Conservation (phyloP, 306 rosid species). For the Biancaea sappan region DNA sequence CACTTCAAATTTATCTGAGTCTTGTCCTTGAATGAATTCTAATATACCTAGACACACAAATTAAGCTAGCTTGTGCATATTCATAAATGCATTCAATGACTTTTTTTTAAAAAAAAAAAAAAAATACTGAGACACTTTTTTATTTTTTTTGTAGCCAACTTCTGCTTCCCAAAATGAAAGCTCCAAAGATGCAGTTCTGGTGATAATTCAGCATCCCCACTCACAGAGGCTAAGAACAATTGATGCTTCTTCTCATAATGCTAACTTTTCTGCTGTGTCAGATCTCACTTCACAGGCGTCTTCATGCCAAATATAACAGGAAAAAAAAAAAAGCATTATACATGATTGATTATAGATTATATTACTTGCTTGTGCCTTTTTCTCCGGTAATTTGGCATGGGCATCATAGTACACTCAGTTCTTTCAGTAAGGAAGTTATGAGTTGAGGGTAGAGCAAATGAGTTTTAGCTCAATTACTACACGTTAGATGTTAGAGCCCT, state of each 20-base stretch:
- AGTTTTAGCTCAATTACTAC: neutral
- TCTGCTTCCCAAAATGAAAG: conserved; percentile 41
- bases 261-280: conserved; percentile 26
- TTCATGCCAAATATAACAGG: conserved; percentile 30
- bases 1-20: neutral
- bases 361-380: conserved; percentile 32
- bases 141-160: conserved; percentile 62
- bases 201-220: conserved; percentile 83
- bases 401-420: conserved; percentile 12
- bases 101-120: no score
- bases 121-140: conserved; percentile 15
- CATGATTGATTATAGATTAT: conserved; percentile 29
- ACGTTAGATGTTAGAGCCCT: neutral
- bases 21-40: neutral
- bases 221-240: conserved; percentile 44
- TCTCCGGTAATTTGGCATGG: conserved; percentile 22
- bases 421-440: neutral
- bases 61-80: neutral
- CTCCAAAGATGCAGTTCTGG: conserved; percentile 63
- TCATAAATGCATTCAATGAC: neutral
- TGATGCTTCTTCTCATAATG: conserved; percentile 33
- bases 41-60: neutral
- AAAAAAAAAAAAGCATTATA: neutral
- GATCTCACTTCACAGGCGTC: conserved; percentile 33
- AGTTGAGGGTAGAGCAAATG: neutral